Evolutionary conservation across 768 basidiomycete species (phyloP), one percentile per base, ranked within the genome.

Genomic region (Mycena vulgaris): DNA sequence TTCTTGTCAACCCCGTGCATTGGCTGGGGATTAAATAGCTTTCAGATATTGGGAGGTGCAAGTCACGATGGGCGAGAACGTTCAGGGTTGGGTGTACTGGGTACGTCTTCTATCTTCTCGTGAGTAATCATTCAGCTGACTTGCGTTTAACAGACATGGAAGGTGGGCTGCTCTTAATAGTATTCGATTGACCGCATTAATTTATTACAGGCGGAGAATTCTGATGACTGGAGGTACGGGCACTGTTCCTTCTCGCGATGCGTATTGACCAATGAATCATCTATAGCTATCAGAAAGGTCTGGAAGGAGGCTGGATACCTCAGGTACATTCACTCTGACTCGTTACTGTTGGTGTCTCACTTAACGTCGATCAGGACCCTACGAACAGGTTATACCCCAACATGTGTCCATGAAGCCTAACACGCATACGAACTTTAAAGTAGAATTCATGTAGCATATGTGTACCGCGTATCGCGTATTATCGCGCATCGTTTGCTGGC

Each of bases 251-350:
- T n/a, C n/a, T n/a, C n/a, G n/a, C n/a, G n/a, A n/a, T n/a, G n/a
- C n/a, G n/a, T n/a, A n/a, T n/a, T 61, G 30, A 52, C 45, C 11
- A 48, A 89, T 17, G 90, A 92, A 21, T 17, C 77, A 90, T 93
- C n/a, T n/a, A 70, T 93, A 92, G 90, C 75, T 94, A 94, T 77
- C 87, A 89, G 79, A 89, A 86, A 73, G 93, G 93, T 5, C 78
- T 94, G 16, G 85, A 90, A 77, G 91, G 90, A 37, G 93, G 93
- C 59, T 94, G 92, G 92, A 93, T 94, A 70, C 92, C 93, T 17
- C 83, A 72, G 67, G 40, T 42, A 21, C 40, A 16, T 42, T 35
- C 7, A 35, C 13, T 35, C 33, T 6, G 17, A 7, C n/a, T n/a
- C n/a, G n/a, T n/a, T n/a, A n/a, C n/a, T n/a, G n/a, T n/a, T n/a